Evolutionary conservation across 768 basidiomycete genomes (phyloP).

Genomic region (Boletus subparvulus): DNA sequence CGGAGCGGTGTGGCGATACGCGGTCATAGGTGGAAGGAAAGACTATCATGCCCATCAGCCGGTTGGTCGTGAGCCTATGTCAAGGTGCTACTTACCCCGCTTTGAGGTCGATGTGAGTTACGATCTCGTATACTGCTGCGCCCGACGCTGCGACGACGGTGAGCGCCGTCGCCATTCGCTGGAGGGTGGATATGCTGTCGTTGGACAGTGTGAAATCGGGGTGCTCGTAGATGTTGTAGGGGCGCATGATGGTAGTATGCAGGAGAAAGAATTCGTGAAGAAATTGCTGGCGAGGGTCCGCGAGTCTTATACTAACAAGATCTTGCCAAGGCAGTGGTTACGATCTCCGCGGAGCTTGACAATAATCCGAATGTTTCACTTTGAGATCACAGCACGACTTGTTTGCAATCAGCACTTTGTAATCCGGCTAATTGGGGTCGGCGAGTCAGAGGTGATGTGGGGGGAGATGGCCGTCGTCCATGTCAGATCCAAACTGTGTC

Average conservation of each 20-base stretch:
- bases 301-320: conserved; percentile 4
- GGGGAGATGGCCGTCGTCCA: background rate
- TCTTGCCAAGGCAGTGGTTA: background rate
- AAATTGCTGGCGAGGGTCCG: no score
- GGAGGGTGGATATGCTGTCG: conserved; percentile 24
- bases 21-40: conserved; percentile 15
- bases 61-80: background rate
- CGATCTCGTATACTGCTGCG: conserved; percentile 32
- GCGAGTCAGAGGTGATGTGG: background rate
- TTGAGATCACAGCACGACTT: background rate
- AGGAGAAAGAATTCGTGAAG: background rate
- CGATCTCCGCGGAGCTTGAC: conserved; percentile 9
- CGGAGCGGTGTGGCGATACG: background rate
- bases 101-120: conserved; percentile 15
- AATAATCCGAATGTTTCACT: conserved; percentile 14
- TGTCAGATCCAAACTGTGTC: no score
- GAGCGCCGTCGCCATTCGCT: conserved; percentile 25
- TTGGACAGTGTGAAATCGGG: conserved; percentile 31
- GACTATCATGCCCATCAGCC: conserved; percentile 8
- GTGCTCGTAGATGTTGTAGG: conserved; percentile 35
- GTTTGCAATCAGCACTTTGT: background rate
- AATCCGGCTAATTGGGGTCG: background rate
- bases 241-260: conserved; percentile 22
- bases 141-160: conserved; percentile 34
- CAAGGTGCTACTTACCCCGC: conserved; percentile 15